Conservation (phyloP, 352 stramenopile genomes). For the Phytopythium helicoides region DNA sequence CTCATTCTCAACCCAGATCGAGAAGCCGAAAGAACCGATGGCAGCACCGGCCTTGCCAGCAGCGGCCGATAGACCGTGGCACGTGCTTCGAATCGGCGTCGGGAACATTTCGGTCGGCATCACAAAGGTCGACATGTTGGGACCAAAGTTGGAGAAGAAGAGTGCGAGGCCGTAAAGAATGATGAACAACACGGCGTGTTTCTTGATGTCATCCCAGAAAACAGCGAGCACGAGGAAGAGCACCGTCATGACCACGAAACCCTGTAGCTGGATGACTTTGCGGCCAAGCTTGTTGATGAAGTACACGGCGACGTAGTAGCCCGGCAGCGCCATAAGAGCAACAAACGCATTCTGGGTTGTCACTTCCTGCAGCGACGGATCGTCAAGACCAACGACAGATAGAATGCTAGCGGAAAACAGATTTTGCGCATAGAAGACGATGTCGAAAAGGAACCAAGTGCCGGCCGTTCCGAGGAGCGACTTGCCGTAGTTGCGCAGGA, state of each 20-base stretch:
- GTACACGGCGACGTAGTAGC: slow-evolving; percentile 81
- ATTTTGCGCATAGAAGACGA: slow-evolving; percentile 62
- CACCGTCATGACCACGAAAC: slow-evolving; percentile 66
- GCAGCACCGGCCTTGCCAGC: slow-evolving; percentile 84
- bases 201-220: slow-evolving; percentile 57
- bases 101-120: too few species aligned
- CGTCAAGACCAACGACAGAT: slow-evolving; percentile 29
- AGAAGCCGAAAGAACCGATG: slow-evolving; percentile 65
- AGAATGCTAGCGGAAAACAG: slow-evolving; percentile 50
- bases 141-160: too few species aligned
- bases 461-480: too few species aligned
- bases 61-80: slow-evolving; percentile 87
- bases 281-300: slow-evolving; percentile 77
- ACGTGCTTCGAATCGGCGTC: slow-evolving; percentile 82
- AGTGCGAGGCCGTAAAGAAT: slow-evolving; percentile 75
- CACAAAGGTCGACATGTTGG: too few species aligned
- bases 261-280: slow-evolving; percentile 74
- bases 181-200: slow-evolving; percentile 59
- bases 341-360: too few species aligned
- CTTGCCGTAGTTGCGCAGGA: slow-evolving; percentile 73
- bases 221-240: slow-evolving; percentile 59
- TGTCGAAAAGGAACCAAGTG: too few species aligned
- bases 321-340: slow-evolving; percentile 68
- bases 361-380: slow-evolving; percentile 33
- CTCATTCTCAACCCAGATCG: slow-evolving; percentile 59